These are phyloP conservation scores for Nitzschia palea DNA, from an alignment of 108 stramenopile genomes.

Conservation along the genomic window DNA sequence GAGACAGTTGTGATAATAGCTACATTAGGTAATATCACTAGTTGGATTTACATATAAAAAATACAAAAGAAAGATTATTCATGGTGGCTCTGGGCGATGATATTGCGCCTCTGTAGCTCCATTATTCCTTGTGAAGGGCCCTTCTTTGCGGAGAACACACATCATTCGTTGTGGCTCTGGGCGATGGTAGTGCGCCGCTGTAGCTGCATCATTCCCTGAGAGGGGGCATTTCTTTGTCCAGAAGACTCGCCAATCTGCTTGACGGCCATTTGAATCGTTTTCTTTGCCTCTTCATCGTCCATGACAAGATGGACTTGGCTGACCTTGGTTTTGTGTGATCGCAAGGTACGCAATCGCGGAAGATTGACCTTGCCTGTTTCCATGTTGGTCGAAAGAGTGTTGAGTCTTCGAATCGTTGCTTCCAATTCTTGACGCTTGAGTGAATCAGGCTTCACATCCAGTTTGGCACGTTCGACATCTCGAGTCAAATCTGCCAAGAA, in stretches of 20 bases:
- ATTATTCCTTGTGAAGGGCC: not conserved
- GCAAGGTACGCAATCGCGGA: constrained; percentile 16
- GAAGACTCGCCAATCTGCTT: not conserved
- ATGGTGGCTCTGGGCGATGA: not conserved
- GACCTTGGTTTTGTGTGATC: constrained; percentile 12
- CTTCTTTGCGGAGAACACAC: not conserved
- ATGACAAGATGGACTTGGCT: constrained; percentile 4
- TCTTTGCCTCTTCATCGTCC: constrained; percentile 14
- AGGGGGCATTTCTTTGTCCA: not conserved
- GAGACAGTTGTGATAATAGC: too few relatives aligned
- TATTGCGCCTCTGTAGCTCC: not conserved
- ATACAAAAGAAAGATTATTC: too few relatives aligned
- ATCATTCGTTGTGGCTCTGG: not conserved
- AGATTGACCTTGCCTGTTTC: not conserved
- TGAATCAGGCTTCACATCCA: not conserved
- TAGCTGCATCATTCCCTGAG: not conserved
- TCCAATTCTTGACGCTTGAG: not conserved
- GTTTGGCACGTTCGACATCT: constrained; percentile 14
- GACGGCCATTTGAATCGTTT: constrained; percentile 11
- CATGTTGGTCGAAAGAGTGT: not conserved
- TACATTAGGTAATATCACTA: too few relatives aligned
- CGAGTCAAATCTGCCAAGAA: constrained; percentile 21
- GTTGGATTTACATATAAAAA: too few relatives aligned
- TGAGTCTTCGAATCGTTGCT: constrained; percentile 1
- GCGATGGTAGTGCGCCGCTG: not conserved